Percentiles rank a stretch among this genome's conserved stretches.
Evolutionary conservation across 2,329 filamentous ascomycete species (phyloP).

Genomic region (Geoglossum cookeanum): DNA sequence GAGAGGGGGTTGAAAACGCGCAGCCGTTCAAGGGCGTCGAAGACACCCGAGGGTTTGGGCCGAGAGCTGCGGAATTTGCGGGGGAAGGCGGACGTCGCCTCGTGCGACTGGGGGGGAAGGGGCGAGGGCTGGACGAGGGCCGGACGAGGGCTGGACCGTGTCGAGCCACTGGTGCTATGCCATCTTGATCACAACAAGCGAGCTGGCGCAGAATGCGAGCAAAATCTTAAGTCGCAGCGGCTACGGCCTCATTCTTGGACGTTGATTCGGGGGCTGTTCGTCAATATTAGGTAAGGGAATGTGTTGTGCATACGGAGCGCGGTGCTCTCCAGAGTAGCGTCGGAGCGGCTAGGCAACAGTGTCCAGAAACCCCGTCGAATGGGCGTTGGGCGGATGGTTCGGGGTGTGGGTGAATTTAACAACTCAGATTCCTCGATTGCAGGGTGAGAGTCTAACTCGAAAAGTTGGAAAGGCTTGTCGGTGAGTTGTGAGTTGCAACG

Average conservation of each 20-base stretch:
- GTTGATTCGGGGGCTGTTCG: neutral
- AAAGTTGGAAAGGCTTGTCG: neutral
- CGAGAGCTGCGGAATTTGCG: slow-evolving; percentile 1
- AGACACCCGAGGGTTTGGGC: neutral
- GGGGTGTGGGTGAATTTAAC: neutral
- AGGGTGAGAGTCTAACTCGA: neutral
- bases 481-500: too few relatives aligned
- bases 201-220: neutral
- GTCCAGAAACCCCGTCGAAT: neutral
- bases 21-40: neutral
- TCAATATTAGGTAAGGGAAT: neutral
- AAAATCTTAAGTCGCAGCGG: neutral
- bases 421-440: neutral
- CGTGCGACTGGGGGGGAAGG: neutral
- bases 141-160: neutral
- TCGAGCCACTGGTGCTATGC: neutral
- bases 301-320: neutral
- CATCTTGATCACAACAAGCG: neutral
- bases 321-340: neutral
- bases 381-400: neutral
- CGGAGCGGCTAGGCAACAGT: neutral
- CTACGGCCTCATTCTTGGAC: neutral
- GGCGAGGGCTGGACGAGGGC: neutral
- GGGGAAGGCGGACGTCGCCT: slow-evolving; percentile 2
- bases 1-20: neutral